phyloP scores from a whole-genome alignment of 495 filamentous ascomycete genomes.

The Podospora sp. region DNA sequence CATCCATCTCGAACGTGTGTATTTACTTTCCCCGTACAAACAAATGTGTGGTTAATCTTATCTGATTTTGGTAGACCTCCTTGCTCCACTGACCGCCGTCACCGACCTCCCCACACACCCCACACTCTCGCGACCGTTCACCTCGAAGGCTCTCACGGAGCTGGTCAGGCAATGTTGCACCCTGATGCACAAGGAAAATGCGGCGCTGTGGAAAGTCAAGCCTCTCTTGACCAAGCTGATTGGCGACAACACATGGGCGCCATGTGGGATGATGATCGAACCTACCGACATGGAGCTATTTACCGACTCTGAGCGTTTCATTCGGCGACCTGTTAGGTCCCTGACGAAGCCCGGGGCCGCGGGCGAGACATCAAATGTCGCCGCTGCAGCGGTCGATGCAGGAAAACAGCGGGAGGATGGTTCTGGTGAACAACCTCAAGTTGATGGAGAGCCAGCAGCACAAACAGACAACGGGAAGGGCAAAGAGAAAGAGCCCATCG shows the following conservation, averaged over 20 bases:
- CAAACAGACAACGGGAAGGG: slow-evolving; percentile 23
- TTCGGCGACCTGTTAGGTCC: slow-evolving; percentile 22
- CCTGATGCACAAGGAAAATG: slow-evolving; percentile 77
- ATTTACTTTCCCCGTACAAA: not conserved
- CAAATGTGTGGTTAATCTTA: not conserved
- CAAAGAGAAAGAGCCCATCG: slow-evolving; percentile 23
- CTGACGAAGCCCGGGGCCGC: slow-evolving; percentile 6
- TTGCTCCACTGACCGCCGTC: slow-evolving; percentile 83
- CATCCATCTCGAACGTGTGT: slow-evolving; percentile 79
- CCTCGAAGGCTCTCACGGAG: slow-evolving; percentile 75
- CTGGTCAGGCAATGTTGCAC: slow-evolving; percentile 68
- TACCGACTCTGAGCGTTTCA: slow-evolving; percentile 39
- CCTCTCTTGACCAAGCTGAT: slow-evolving; percentile 74
- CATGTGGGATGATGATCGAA: slow-evolving; percentile 64
- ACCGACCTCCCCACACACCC: slow-evolving; percentile 85
- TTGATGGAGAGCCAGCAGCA: not conserved
- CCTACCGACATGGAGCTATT: slow-evolving; percentile 57
- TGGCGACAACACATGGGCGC: slow-evolving; percentile 79
- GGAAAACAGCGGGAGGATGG: not conserved
- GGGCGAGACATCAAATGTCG: slow-evolving; percentile 6
- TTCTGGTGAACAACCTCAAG: not conserved
- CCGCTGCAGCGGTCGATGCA: not conserved
- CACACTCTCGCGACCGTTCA: slow-evolving; percentile 79
- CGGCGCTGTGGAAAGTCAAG: slow-evolving; percentile 73
- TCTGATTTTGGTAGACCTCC: slow-evolving; percentile 60